These are phyloP conservation scores for Aureobasidium sp. DNA, from an alignment of 2,329 filamentous ascomycete species.

Conservation along the genomic window DNA sequence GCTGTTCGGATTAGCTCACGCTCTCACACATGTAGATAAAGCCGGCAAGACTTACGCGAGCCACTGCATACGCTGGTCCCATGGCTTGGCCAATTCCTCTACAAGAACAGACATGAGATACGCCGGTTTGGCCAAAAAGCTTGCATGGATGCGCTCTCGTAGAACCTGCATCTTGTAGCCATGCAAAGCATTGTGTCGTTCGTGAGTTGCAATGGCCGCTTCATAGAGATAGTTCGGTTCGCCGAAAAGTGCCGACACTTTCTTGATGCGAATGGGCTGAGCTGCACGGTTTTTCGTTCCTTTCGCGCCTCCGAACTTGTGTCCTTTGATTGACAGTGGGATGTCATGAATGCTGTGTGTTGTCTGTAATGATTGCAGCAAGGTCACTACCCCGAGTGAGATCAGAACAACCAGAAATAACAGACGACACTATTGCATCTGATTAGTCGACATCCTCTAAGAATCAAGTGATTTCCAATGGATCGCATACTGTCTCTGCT, in stretches of 20 bases:
- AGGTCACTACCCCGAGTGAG: not conserved
- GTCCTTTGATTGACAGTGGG: not conserved
- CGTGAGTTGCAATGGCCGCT: constrained; percentile 31
- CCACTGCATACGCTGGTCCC: constrained; percentile 25
- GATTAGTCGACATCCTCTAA: not conserved
- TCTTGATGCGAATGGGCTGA: constrained; percentile 21
- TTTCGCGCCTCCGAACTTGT: not conserved
- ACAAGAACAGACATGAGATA: constrained; percentile 27
- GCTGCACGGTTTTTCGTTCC: not conserved
- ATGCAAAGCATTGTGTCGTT: constrained; percentile 29
- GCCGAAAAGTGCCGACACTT: constrained; percentile 32
- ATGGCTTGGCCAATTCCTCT: constrained; percentile 26
- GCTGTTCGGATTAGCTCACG: constrained; percentile 15
- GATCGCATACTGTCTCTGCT: not conserved
- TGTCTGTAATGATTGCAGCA: constrained; percentile 7
- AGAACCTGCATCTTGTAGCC: constrained; percentile 33
- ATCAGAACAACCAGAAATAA: not conserved
- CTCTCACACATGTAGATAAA: not conserved
- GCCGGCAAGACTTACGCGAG: constrained; percentile 24
- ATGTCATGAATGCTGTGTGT: not conserved
- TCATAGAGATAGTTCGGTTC: constrained; percentile 29
- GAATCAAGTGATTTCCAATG: not conserved
- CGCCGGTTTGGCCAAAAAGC: constrained; percentile 19
- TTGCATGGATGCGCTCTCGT: constrained; percentile 23
- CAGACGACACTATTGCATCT: not conserved